Conservation (phyloP, 2,329 filamentous ascomycete genomes). For the Aureobasidium sp. region DNA sequence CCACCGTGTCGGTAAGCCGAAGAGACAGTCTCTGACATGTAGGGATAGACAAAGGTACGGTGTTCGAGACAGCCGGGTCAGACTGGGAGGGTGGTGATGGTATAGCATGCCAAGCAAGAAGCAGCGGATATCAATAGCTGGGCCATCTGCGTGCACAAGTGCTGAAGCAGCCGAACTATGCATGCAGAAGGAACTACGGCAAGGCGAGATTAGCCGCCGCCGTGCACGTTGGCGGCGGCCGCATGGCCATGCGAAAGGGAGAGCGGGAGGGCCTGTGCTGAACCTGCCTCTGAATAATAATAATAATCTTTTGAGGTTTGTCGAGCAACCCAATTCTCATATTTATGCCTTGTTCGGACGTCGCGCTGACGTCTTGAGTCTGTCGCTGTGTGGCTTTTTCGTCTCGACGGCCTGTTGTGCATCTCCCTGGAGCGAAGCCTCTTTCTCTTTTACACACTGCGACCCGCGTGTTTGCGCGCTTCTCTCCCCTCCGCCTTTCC, state of each 20-base stretch:
- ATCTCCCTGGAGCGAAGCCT: background rate
- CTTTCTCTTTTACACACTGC: background rate
- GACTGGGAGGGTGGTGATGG: background rate
- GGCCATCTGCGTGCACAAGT: background rate
- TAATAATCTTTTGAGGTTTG: slow-evolving; percentile 11
- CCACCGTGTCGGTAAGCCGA: slow-evolving; percentile 10
- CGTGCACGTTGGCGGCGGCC: slow-evolving; percentile 7
- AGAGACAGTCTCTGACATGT: background rate
- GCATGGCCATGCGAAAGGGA: slow-evolving; percentile 13
- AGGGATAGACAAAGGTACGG: background rate
- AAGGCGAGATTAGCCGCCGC: slow-evolving; percentile 14
- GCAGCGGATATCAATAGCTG: background rate
- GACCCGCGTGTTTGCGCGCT: slow-evolving; percentile 11
- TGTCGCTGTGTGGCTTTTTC: slow-evolving; percentile 8
- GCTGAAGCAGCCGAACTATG: slow-evolving; percentile 12
- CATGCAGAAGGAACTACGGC: slow-evolving; percentile 9
- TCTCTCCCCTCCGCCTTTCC: slow-evolving; percentile 5
- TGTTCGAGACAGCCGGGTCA: background rate
- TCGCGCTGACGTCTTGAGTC: slow-evolving; percentile 12
- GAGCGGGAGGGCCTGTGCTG: slow-evolving; percentile 13
- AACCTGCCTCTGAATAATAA: slow-evolving; percentile 10
- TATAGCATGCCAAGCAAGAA: background rate
- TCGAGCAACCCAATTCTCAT: slow-evolving; percentile 5
- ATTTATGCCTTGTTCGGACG: slow-evolving; percentile 9
- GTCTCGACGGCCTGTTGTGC: background rate